phyloP scores from a whole-genome alignment of 371 early-diverging fungal genomes.

The Choanephora cucurbitarum region DNA sequence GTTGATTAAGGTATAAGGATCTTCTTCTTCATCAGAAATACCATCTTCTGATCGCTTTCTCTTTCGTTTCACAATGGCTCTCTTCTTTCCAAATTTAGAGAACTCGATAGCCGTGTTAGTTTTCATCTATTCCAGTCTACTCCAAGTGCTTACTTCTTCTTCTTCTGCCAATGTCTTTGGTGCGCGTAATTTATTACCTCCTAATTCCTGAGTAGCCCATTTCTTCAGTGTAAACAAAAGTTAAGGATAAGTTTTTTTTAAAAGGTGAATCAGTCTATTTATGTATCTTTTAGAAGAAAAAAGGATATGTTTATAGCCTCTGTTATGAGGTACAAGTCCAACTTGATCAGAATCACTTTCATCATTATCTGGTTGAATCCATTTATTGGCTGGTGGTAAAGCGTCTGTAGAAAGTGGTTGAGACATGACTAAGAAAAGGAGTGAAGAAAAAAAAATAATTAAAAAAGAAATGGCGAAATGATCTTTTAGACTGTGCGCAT shows the following conservation, averaged over 20 bases:
- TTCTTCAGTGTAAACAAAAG: conserved; percentile 39
- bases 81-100: conserved; percentile 38
- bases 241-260: conserved; percentile 28
- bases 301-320: conserved; percentile 66
- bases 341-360: conserved; percentile 46
- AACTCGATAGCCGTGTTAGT: conserved; percentile 25
- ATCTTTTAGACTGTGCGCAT: too few relatives aligned
- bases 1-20: conserved; percentile 55
- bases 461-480: too few relatives aligned
- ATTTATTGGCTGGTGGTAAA: conserved; percentile 27
- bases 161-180: conserved; percentile 37
- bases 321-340: conserved; percentile 53
- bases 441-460: too few relatives aligned
- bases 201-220: conserved; percentile 42
- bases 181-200: conserved; percentile 48
- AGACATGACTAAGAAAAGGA: too few relatives aligned
- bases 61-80: conserved; percentile 46
- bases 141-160: conserved; percentile 48
- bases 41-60: conserved; percentile 41
- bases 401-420: background rate
- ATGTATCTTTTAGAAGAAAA: conserved; percentile 21
- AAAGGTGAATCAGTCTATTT: too few relatives aligned
- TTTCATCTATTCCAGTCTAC: too few relatives aligned
- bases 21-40: conserved; percentile 47
- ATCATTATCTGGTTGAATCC: conserved; percentile 32